Evolutionary conservation across 352 stramenopile species (phyloP), one percentile per base, ranked within the genome.

Genomic region (Phytophthora quininea): DNA sequence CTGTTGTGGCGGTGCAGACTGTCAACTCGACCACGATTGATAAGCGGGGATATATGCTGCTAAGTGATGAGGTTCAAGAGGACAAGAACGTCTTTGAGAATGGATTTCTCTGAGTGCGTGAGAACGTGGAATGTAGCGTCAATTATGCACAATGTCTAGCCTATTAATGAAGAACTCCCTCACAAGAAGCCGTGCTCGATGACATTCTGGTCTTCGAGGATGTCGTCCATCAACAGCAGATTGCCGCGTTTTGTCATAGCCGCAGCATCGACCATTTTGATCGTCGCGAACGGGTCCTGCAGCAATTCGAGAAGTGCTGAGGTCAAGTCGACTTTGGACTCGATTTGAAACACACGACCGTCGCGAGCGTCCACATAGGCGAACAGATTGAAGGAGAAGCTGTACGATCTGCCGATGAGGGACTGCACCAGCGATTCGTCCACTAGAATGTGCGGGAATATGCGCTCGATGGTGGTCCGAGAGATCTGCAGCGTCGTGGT

Each of bases 321-420:
- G 30, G 67, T 78, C 42, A 84, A 51, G 35, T 87, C 78, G 40
- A 84, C 69, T 4, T 64, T 64, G 0, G 67, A 79, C 58, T 87
- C 78, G 24, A 83, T 64, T 51, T 84, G 72, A 61, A 79, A 86
- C n/a, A 86, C 62, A 1, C 54, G 52, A 1, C 75, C 75, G 0
- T 62, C 27, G 4, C 0, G 8, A 2, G 32, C 33, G 54, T 74
- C 74, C 35, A 86, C 49, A 53, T 84, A 69, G 14, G 71, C 58
- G 27, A 80, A 51, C 29, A 82, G 59, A 38, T 67, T 80, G 60
- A 71, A 86, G 29, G 61, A 58, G 48, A 81, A 79, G 15, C 43
- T 58, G 62, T 86, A 86, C 32, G 63, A 43, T 33, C 80, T 82
- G 3, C 73, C 73, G 29, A 86, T 73, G 32, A 86, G 77, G 35